Evolutionary conservation across 768 basidiomycete genomes (phyloP).

Genomic region (Chalciporus piperatus): DNA sequence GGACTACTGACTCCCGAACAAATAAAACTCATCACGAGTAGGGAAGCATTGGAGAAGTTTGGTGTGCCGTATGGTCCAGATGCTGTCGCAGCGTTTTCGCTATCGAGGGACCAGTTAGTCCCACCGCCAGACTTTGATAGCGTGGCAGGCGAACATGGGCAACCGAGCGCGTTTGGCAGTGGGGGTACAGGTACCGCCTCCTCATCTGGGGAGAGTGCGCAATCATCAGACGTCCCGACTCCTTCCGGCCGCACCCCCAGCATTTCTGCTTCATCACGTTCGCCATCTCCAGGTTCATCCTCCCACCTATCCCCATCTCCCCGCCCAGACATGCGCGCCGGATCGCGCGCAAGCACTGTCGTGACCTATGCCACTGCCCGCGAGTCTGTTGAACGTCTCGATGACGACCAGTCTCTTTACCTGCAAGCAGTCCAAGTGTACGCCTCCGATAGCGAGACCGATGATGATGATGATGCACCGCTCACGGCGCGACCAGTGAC

Average conservation of each 20-base stretch:
- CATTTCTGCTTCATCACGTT: neutral
- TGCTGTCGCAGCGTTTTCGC: slow-evolving; percentile 57
- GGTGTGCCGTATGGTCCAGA: slow-evolving; percentile 76
- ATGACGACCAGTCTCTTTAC: neutral
- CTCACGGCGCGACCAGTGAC: slow-evolving; percentile 16
- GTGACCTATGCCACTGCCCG: slow-evolving; percentile 14
- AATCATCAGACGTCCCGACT: too few relatives aligned
- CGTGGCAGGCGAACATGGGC: neutral
- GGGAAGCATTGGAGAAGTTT: slow-evolving; percentile 65
- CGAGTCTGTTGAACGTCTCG: neutral
- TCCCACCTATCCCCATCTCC: neutral
- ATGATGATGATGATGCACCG: slow-evolving; percentile 1
- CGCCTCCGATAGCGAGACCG: slow-evolving; percentile 3
- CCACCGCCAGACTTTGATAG: slow-evolving; percentile 56
- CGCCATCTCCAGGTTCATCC: neutral
- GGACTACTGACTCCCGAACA: slow-evolving; percentile 49
- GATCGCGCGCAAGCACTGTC: slow-evolving; percentile 14
- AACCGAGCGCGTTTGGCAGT: neutral
- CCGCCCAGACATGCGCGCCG: neutral
- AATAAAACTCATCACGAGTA: slow-evolving; percentile 64
- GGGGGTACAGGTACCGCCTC: neutral
- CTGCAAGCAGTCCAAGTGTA: neutral
- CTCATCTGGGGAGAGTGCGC: neutral
- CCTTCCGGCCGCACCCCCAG: neutral
- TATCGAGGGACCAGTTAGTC: slow-evolving; percentile 42